Percentiles rank a stretch among this genome's conserved stretches.
Conservation (phyloP, 495 filamentous ascomycete species). For the Penicillium antarcticum region DNA sequence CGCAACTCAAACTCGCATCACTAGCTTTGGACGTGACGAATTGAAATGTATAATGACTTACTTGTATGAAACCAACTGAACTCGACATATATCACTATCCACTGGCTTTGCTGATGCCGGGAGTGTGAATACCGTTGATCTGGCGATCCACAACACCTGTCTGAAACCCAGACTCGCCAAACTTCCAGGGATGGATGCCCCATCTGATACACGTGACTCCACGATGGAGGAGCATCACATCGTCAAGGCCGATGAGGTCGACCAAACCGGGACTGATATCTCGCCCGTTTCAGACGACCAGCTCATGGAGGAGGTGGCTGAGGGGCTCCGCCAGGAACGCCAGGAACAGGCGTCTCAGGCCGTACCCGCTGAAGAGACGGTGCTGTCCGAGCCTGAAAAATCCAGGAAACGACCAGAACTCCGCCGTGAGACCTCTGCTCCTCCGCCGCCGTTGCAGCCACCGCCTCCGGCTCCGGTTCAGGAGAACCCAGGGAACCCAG, state of each 20-base stretch:
- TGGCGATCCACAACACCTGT: conserved; percentile 9
- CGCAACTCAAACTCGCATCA: neutral
- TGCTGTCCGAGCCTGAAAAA: conserved; percentile 13
- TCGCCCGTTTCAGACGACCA: conserved; percentile 46
- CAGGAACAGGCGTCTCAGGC: conserved; percentile 37
- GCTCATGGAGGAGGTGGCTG: conserved; percentile 46
- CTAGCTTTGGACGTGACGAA: neutral
- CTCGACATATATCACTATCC: neutral
- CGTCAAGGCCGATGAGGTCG: conserved; percentile 54
- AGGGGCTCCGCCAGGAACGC: conserved; percentile 46
- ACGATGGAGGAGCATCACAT: conserved; percentile 39
- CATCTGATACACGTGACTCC: conserved; percentile 17
- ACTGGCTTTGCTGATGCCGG: conserved; percentile 10
- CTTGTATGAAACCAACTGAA: neutral
- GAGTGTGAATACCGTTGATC: neutral
- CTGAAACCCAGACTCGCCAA: neutral
- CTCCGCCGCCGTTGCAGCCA: conserved; percentile 58
- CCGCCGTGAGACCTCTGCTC: conserved; percentile 51
- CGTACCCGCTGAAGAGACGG: conserved; percentile 2
- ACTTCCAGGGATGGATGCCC: conserved; percentile 28
- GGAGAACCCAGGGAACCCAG: conserved; percentile 34
- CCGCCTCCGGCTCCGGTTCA: conserved; percentile 53
- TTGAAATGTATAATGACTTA: neutral
- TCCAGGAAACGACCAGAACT: conserved; percentile 49
- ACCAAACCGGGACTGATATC: conserved; percentile 53